These are phyloP conservation scores for Zygotorulaspora mrakii DNA, from an alignment of 1,139 yeast species.

Conservation along the genomic window DNA sequence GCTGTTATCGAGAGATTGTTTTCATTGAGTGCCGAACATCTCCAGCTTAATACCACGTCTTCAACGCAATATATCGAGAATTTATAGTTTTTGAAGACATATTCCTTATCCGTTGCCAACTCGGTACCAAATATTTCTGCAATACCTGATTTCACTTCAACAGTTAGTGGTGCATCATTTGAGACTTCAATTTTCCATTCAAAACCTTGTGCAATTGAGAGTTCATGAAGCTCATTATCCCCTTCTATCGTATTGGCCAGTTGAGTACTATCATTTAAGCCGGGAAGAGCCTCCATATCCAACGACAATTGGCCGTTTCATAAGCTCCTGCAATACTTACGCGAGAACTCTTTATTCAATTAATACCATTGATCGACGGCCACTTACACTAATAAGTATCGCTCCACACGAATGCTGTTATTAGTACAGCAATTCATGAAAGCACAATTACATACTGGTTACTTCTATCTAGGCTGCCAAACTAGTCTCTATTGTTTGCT, in stretches of 20 bases:
- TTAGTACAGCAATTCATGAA: too few species aligned
- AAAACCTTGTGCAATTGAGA: slow-evolving; percentile 43
- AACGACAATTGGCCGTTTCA: neutral
- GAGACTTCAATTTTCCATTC: slow-evolving; percentile 89
- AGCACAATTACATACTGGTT: too few species aligned
- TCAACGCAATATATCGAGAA: slow-evolving; percentile 58
- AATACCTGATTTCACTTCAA: slow-evolving; percentile 60
- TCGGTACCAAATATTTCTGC: slow-evolving; percentile 95
- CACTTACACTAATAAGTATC: too few species aligned
- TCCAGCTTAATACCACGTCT: slow-evolving; percentile 52
- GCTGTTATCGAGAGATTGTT: slow-evolving; percentile 18
- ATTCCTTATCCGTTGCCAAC: slow-evolving; percentile 65
- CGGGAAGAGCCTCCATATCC: slow-evolving; percentile 27
- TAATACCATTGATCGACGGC: too few species aligned
- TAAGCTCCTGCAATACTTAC: too few species aligned
- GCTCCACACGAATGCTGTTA: too few species aligned
- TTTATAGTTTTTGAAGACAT: slow-evolving; percentile 56
- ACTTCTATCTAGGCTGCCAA: neutral
- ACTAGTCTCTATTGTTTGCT: slow-evolving; percentile 31
- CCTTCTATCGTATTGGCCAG: slow-evolving; percentile 14
- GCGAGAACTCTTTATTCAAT: too few species aligned
- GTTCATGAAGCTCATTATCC: slow-evolving; percentile 21
- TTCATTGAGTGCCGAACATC: slow-evolving; percentile 24
- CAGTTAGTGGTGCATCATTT: slow-evolving; percentile 50
- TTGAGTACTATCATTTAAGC: slow-evolving; percentile 19